Evolutionary conservation across 2,329 filamentous ascomycete species (phyloP), one percentile per base, ranked within the genome.

Genomic region (Cercospora sesami): DNA sequence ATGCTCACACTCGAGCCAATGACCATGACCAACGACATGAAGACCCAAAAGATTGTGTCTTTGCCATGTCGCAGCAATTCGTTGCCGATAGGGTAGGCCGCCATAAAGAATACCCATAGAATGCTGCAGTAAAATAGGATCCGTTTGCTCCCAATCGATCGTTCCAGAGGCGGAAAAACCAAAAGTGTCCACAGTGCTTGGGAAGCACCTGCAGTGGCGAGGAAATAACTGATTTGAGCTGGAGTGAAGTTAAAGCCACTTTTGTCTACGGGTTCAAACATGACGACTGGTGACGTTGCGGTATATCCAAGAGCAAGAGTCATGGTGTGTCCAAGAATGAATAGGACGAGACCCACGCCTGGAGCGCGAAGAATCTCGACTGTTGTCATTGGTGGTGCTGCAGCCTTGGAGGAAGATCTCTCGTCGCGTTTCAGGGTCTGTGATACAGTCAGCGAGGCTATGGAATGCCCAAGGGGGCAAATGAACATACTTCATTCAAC

Each of bases 141-240:
- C 4, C 84, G 85, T 26, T 87, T 88, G 6, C 90, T 93, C 9
- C 91, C 90, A 23, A 89, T 77, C 21, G 86, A 86, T 39, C 79
- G 81, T 75, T 94, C 91, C 1, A 94, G 78, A 0, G 83, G 80
- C 0, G 91, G 91, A 75, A 94, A 94, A 33, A 85, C 81, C 14
- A 92, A 70, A 0, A 94, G 82, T 1, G 93, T 85, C 91, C 91
- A 94, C 6, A 86, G 66, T 0, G 90, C 87, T 77, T 94, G 92
- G 4, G 86, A 83, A 16, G 86, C 79, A 12, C 92, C 92, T 23
- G 84, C 86, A 1, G 89, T 66, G 1, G 84, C 87, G 80, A 94
- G 86, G 79, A 90, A 86, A 2, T 88, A 73, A 1, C 90, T 89
- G 69, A 93, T 94, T 63, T 87, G 84, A 4, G 85, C 75, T 0